Conservation (phyloP, 1,139 yeast species). For the Geotrichum restrictum region DNA sequence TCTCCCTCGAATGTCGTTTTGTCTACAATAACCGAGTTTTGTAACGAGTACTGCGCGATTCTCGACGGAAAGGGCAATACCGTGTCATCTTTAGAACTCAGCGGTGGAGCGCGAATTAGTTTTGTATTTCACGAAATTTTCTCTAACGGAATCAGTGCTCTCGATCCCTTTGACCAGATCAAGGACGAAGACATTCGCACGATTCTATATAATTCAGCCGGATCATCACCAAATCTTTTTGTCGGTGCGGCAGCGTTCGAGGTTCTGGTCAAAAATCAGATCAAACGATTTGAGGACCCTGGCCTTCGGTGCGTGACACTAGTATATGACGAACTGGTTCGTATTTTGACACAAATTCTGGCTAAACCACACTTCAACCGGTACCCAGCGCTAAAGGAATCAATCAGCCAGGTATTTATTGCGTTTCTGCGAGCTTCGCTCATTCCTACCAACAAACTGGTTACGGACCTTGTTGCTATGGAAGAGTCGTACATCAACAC, state of each 20-base stretch:
- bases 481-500: constrained; percentile 95
- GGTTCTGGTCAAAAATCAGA: constrained; percentile 92
- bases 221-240: constrained; percentile 94
- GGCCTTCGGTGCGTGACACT: constrained; percentile 81
- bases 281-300: constrained; percentile 92
- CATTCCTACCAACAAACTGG: constrained; percentile 81
- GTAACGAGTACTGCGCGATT: constrained; percentile 86
- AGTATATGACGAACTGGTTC: constrained; percentile 89
- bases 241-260: constrained; percentile 98
- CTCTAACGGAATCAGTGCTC: constrained; percentile 84
- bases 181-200: constrained; percentile 96
- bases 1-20: constrained; percentile 86
- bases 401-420: constrained; percentile 73
- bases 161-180: constrained; percentile 95
- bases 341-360: constrained; percentile 82
- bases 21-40: constrained; percentile 87
- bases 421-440: constrained; percentile 76
- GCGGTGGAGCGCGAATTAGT: constrained; percentile 97
- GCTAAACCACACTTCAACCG: constrained; percentile 78
- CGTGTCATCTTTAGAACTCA: constrained; percentile 77
- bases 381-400: constrained; percentile 86
- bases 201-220: constrained; percentile 87
- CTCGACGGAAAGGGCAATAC: constrained; percentile 87
- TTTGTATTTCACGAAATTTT: constrained; percentile 96
- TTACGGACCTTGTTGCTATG: constrained; percentile 70